These are phyloP conservation scores for Suillus lakei DNA, from an alignment of 768 basidiomycete genomes.

Conservation along the genomic window DNA sequence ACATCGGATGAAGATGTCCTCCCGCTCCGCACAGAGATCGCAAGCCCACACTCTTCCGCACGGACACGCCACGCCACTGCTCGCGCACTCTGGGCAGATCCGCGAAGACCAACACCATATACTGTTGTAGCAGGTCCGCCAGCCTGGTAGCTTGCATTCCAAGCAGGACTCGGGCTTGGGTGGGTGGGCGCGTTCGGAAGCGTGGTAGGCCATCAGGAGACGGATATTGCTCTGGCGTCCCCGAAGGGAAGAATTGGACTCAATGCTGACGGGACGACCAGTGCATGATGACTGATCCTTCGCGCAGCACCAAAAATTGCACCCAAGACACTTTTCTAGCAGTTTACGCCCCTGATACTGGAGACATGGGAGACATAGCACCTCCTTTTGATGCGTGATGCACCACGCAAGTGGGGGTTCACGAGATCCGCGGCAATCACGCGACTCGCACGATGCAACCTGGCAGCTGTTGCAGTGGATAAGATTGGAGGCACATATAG, in stretches of 20 bases:
- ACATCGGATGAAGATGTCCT: not conserved
- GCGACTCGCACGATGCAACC: not conserved
- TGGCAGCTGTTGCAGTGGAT: not conserved
- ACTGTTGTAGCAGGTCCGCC: not conserved
- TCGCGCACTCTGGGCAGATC: not conserved
- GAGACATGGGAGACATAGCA: not conserved
- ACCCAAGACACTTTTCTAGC: not conserved
- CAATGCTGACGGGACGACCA: not conserved
- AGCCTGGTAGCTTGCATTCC: not conserved
- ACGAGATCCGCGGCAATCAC: not conserved
- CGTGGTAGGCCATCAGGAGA: not conserved
- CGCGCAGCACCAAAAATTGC: not conserved
- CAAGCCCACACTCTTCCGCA: not conserved
- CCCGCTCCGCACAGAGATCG: not conserved
- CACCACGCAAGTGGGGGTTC: not conserved
- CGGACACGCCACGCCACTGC: not conserved
- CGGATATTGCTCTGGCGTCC: constrained; percentile 1
- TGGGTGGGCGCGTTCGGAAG: not conserved
- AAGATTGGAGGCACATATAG: not conserved
- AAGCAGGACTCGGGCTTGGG: not conserved
- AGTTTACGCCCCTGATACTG: not conserved
- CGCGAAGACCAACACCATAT: not conserved
- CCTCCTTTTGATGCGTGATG: not conserved
- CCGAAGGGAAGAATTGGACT: not conserved
- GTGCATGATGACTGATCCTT: not conserved